Evolutionary conservation across 2,329 filamentous ascomycete species (phyloP).

Genomic region (Cladosporium sp.): DNA sequence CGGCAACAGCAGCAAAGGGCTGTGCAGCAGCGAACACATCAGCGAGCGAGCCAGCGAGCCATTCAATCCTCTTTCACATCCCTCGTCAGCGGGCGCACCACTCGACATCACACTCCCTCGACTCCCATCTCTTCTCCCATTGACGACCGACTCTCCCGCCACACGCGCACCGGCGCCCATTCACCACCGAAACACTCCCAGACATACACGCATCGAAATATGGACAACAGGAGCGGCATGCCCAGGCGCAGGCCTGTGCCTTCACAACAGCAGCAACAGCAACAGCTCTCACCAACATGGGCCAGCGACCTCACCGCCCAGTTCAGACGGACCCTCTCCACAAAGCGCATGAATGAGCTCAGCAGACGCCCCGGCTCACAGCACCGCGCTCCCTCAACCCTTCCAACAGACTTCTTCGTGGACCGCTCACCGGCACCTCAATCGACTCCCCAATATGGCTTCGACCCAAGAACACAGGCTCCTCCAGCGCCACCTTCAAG

Average conservation of each 20-base stretch:
- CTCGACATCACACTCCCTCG: not conserved
- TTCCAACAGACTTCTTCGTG: constrained; percentile 31
- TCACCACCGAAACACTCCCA: not conserved
- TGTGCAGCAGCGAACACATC: too few relatives aligned
- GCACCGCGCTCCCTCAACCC: constrained; percentile 53
- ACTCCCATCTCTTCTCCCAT: not conserved
- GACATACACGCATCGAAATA: not conserved
- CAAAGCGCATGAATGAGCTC: constrained; percentile 81
- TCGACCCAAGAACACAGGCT: constrained; percentile 12
- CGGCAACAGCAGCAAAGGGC: constrained; percentile 7
- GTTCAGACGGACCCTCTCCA: constrained; percentile 83
- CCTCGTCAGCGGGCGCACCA: constrained; percentile 5
- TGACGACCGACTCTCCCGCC: not conserved
- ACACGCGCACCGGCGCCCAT: constrained; percentile 7
- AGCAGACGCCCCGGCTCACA: constrained; percentile 34
- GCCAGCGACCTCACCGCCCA: constrained; percentile 74
- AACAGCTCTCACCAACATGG: constrained; percentile 56
- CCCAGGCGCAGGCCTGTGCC: constrained; percentile 30
- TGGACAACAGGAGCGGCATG: constrained; percentile 25
- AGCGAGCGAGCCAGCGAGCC: not conserved
- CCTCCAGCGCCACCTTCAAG: constrained; percentile 21
- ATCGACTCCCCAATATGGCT: constrained; percentile 15
- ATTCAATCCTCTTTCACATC: not conserved
- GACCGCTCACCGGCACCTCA: constrained; percentile 15
- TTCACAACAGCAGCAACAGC: constrained; percentile 15